Conservation (phyloP, 2,329 filamentous ascomycete species). For the Calonectria hongkongensis region DNA sequence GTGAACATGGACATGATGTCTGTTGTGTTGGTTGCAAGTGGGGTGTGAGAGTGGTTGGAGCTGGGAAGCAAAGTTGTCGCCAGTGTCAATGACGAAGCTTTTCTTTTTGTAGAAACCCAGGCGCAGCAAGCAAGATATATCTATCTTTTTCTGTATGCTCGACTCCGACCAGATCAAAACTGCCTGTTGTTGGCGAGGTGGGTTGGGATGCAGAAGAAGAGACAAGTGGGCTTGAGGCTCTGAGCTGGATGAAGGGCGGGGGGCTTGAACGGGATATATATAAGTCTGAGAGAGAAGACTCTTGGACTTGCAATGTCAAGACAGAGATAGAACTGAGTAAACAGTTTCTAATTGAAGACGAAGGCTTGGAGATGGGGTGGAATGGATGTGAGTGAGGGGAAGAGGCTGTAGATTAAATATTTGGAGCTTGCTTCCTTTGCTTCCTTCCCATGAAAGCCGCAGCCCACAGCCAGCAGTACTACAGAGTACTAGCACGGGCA, state of each 20-base stretch:
- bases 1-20: slow-evolving; percentile 60
- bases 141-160: slow-evolving; percentile 23
- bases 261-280: slow-evolving; percentile 14
- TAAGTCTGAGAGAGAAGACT: slow-evolving; percentile 22
- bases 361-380: slow-evolving; percentile 50
- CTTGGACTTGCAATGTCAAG: slow-evolving; percentile 30
- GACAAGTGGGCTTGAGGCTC: slow-evolving; percentile 22
- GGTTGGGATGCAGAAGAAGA: slow-evolving; percentile 28
- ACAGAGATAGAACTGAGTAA: slow-evolving; percentile 33
- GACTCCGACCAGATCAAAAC: slow-evolving; percentile 25
- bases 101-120: slow-evolving; percentile 42
- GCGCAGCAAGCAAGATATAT: slow-evolving; percentile 36
- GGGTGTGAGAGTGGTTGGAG: slow-evolving; percentile 36
- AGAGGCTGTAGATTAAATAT: slow-evolving; percentile 59
- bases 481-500: slow-evolving; percentile 26
- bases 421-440: slow-evolving; percentile 41
- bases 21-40: slow-evolving; percentile 23
- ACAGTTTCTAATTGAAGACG: slow-evolving; percentile 39
- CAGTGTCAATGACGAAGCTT: slow-evolving; percentile 44
- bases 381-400: slow-evolving; percentile 52
- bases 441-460: slow-evolving; percentile 45
- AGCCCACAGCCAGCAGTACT: slow-evolving; percentile 28
- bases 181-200: slow-evolving; percentile 7
- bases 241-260: slow-evolving; percentile 13
- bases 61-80: slow-evolving; percentile 38